Conservation (phyloP, 1,139 yeast species). For the Fermentozyma sake region DNA sequence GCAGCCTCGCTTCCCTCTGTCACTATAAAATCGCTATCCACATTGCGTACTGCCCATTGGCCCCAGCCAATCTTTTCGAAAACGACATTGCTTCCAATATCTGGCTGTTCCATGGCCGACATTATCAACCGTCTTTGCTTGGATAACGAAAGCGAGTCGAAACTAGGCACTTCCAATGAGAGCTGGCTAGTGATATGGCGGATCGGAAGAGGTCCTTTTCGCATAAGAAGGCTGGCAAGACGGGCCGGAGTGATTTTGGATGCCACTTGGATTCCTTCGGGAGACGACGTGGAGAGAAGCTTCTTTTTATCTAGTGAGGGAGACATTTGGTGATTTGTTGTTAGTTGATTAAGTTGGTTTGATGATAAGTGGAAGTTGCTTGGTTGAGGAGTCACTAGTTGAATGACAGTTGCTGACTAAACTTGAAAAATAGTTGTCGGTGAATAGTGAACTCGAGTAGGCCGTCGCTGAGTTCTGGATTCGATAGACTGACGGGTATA, state of each 20-base stretch:
- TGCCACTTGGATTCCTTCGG: conserved; percentile 87
- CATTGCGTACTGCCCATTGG: conserved; percentile 82
- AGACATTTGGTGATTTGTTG: too few relatives aligned
- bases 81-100: conserved; percentile 54
- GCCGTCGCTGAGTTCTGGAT: too few relatives aligned
- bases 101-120: conserved; percentile 74
- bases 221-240: conserved; percentile 60
- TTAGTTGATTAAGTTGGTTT: too few relatives aligned
- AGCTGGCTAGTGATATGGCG: conserved; percentile 83
- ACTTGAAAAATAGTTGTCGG: too few relatives aligned
- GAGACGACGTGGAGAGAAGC: conserved; percentile 71
- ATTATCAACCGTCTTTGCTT: conserved; percentile 88
- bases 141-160: conserved; percentile 74
- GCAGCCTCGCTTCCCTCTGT: conserved; percentile 36
- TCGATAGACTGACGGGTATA: too few relatives aligned
- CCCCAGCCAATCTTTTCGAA: conserved; percentile 99
- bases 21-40: conserved; percentile 46
- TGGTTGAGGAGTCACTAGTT: too few relatives aligned
- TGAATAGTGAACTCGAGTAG: too few relatives aligned
- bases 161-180: conserved; percentile 70
- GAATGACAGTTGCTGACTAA: too few relatives aligned
- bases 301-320: too few relatives aligned
- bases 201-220: conserved; percentile 86
- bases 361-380: too few relatives aligned
- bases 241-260: conserved; percentile 78